Evolutionary conservation across 23 red algal species (phyloP).

Genomic region (Agarophyton chilense): DNA sequence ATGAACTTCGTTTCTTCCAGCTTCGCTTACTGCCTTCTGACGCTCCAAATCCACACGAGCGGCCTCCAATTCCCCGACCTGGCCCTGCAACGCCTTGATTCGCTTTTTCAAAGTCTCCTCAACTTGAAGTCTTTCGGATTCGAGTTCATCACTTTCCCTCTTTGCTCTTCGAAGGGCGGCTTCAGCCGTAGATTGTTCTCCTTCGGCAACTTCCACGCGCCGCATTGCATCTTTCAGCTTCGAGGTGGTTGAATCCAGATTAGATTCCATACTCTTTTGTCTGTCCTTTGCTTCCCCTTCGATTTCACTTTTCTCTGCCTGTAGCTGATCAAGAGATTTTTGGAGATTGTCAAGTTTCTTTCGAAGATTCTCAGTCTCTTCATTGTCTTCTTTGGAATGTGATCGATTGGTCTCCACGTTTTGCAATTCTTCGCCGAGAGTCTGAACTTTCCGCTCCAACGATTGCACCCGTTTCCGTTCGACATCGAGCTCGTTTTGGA

Average conservation of each 20-base stretch:
- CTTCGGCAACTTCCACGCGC: slow-evolving; percentile 25
- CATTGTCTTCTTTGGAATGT: slow-evolving; percentile 3
- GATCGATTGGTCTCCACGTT: background rate
- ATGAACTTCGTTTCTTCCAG: background rate
- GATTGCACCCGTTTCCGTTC: background rate
- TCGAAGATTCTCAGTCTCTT: slow-evolving; percentile 9
- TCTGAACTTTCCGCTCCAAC: background rate
- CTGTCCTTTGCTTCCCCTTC: slow-evolving; percentile 1
- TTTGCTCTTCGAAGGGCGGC: slow-evolving; percentile 7
- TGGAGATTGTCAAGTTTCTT: background rate
- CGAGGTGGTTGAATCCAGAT: background rate
- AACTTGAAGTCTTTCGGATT: slow-evolving; percentile 16
- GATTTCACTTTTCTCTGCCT: background rate
- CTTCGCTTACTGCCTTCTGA: background rate
- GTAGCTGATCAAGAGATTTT: background rate
- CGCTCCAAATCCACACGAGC: background rate
- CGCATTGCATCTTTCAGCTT: slow-evolving; percentile 47
- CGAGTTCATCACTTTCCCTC: slow-evolving; percentile 32
- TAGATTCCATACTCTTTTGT: slow-evolving; percentile 10
- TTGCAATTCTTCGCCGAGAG: background rate
- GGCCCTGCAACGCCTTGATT: slow-evolving; percentile 4
- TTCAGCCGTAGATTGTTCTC: background rate
- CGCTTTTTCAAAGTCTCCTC: slow-evolving; percentile 16
- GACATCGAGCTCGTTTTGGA: slow-evolving; percentile 23
- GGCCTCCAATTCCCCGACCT: slow-evolving; percentile 10